Evolutionary conservation across 2,329 filamentous ascomycete genomes (phyloP).

Genomic region (Lomentospora prolificans): DNA sequence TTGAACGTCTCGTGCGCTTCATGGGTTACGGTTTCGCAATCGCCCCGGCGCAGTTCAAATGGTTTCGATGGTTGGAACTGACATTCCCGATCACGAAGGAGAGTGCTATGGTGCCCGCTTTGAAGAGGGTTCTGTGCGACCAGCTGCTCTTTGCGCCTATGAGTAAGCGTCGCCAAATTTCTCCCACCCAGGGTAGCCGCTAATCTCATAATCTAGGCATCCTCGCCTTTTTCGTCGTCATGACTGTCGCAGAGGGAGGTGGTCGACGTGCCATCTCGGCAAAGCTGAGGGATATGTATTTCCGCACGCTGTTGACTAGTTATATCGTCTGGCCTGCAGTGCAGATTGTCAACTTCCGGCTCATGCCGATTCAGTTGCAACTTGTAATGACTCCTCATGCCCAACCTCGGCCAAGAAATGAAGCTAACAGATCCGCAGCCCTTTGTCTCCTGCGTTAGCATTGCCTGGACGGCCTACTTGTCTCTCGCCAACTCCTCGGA

Average conservation of each 20-base stretch:
- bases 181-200: neutral
- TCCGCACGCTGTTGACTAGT: conserved; percentile 91
- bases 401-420: conserved; percentile 10
- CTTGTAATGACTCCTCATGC: conserved; percentile 51
- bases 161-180: conserved; percentile 21
- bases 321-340: conserved; percentile 92
- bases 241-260: conserved; percentile 92
- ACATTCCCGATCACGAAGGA: conserved; percentile 78
- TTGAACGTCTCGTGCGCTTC: conserved; percentile 86
- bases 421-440: conserved; percentile 45
- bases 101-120: conserved; percentile 61
- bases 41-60: conserved; percentile 90
- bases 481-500: conserved; percentile 84
- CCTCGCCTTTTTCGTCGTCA: conserved; percentile 83
- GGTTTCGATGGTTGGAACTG: conserved; percentile 78
- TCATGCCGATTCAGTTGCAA: conserved; percentile 93
- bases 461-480: conserved; percentile 95
- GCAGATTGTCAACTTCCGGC: conserved; percentile 90
- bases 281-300: conserved; percentile 89
- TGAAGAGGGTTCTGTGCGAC: conserved; percentile 88
- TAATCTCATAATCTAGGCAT: conserved; percentile 35
- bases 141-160: conserved; percentile 89
- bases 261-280: conserved; percentile 66
- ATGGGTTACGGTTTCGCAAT: conserved; percentile 97
- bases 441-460: conserved; percentile 91